Base-by-base conservation (phyloP, 257 asterid genomes). In the Marsdenia floribunda region DNA sequence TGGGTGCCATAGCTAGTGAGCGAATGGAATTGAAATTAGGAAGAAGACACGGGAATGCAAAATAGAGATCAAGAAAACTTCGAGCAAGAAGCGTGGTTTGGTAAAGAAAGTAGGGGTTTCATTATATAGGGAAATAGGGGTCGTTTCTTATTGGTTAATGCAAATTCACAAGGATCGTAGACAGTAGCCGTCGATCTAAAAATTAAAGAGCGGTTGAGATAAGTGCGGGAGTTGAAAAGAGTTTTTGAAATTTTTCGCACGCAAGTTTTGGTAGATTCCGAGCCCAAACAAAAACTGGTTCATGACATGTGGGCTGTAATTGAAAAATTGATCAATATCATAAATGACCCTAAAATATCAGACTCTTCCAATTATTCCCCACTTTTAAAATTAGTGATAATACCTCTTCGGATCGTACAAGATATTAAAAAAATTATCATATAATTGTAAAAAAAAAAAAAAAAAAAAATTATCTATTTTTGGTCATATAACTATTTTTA, bases 1-100 rank as follows among this genome's bases (percentile, higher is more conserved):
- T 88, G 0, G 90, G 88, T n/a, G 90, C 90, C 90, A 87, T 87
- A 15, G 26, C 14, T 46, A 12, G 47, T 66, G 44, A 29, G 76
- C 15, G 65, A 52, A 38, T 33, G 54, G 7, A 2, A 22, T 22
- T 71, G 12, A n/a, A 6, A 21, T 9, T 22, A 24, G 24, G 29
- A 21, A 55, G 8, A 21, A 40, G 10, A 2, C 16, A 37, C 21
- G 35, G 54, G 7, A n/a, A 9, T 10, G 6, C 7, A 24, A 15
- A 33, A 26, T 1, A n/a, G 42, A 24, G 3, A 6, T 21, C 55
- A 16, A 42, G 40, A 26, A n/a, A 3, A 14, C n/a, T 44, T 38
- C 37, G 22, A 44, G 4, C 1, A 1, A 26, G 50, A 53, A 18
- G 0, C 33, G 75, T 71, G 64, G 50, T 52, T 52, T 7, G 8